phyloP scores from a whole-genome alignment of 768 basidiomycete genomes.

The Leccinum obscurum region DNA sequence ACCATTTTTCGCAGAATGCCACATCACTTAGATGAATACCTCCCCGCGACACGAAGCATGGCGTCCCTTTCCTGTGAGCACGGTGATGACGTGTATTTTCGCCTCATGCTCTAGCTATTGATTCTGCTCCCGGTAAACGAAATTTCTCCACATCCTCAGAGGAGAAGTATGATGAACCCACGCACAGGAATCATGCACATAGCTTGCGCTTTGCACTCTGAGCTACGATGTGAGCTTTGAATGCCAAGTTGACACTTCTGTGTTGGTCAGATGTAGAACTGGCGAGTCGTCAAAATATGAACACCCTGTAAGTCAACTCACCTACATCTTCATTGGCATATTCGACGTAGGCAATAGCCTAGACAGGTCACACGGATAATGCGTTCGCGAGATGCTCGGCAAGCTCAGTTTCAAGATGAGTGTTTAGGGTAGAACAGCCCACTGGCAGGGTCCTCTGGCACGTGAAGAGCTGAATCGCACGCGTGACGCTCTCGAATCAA shows the following conservation, averaged over 20 bases:
- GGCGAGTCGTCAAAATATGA: not conserved
- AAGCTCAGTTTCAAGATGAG: not conserved
- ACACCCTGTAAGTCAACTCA: not conserved
- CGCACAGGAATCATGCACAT: too few relatives aligned
- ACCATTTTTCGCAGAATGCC: not conserved
- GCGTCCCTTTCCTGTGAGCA: not conserved
- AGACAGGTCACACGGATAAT: not conserved
- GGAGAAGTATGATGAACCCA: not conserved
- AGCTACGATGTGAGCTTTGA: not conserved
- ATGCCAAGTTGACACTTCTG: too few relatives aligned
- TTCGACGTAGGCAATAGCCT: not conserved
- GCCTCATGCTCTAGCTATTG: not conserved
- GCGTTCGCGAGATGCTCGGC: not conserved
- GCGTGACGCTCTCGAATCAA: not conserved
- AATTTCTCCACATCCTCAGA: not conserved
- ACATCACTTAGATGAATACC: not conserved
- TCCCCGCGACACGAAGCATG: not conserved
- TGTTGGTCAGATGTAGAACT: not conserved
- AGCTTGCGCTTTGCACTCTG: not conserved
- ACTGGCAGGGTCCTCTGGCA: not conserved
- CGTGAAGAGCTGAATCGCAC: not conserved
- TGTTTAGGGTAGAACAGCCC: not conserved
- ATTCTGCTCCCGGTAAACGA: not conserved
- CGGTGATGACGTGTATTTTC: not conserved
- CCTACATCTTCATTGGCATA: not conserved